These are phyloP conservation scores for Phyllosticta citriasiana DNA, from an alignment of 2,329 filamentous ascomycete genomes.

Conservation along the genomic window DNA sequence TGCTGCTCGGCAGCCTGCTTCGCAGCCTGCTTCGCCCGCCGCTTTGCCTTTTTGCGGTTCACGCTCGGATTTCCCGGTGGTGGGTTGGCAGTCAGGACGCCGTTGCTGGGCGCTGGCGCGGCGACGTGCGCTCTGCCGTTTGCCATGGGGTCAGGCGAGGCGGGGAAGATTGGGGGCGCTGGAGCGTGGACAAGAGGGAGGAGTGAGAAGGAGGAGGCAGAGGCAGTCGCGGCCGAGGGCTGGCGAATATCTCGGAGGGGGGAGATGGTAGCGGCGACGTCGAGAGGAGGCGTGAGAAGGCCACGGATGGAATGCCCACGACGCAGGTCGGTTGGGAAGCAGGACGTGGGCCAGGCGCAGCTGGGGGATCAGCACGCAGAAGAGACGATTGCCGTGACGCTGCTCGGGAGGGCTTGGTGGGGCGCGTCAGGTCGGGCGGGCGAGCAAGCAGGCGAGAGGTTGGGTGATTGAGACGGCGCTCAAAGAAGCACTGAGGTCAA, in stretches of 20 bases:
- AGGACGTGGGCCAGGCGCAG: background rate
- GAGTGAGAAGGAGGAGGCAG: background rate
- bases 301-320: background rate
- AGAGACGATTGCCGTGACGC: background rate
- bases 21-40: conserved; percentile 72
- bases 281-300: background rate
- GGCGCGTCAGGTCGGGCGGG: background rate
- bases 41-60: conserved; percentile 93
- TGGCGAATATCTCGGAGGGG: background rate
- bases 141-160: conserved; percentile 20
- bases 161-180: conserved; percentile 1
- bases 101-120: conserved; percentile 28
- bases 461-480: background rate
- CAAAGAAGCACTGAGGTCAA: background rate
- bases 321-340: background rate
- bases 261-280: background rate
- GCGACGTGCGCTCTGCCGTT: conserved; percentile 21
- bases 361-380: background rate
- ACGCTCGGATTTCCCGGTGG: conserved; percentile 41
- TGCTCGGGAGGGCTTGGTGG: background rate
- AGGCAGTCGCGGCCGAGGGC: background rate
- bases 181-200: background rate
- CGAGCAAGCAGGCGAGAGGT: background rate
- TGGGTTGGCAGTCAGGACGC: conserved; percentile 26
- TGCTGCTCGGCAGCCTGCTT: conserved; percentile 37